Evolutionary conservation across 2,329 filamentous ascomycete species (phyloP), one percentile per base, ranked within the genome.

Genomic region (Sporothrix euskadiensis): DNA sequence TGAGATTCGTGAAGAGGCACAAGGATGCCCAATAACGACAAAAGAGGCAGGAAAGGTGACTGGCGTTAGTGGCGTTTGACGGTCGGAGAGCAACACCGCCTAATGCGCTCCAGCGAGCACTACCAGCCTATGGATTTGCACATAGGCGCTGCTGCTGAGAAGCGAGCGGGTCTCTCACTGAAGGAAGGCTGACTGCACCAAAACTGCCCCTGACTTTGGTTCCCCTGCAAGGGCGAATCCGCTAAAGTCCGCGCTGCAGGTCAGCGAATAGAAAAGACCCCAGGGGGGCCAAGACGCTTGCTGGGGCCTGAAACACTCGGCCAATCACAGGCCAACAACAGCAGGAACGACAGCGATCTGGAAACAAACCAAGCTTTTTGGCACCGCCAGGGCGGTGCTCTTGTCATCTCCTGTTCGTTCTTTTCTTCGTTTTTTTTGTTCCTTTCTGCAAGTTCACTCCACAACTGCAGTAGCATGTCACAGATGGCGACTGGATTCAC

Each of bases 321-420:
- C 75, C 75, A 76, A 76, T 76, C 61, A 73, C 44, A 71, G 54
- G n/a, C 14, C 63, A 8, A 19, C n/a, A 66, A 73, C 10, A n/a
- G 35, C 59, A 30, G 22, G 30, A 30, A 30, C 16, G 39, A 16
- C 16, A 54, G 26, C 49, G 49, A 66, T 69, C 66, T 59, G 30
- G 75, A 75, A 75, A 75, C 74, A 75, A 54, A 41, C 47, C 69
- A 54, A 57, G 57, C 61, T 47, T 69, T 59, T 68, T 54, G 30
- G 39, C 71, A 47, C 57, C 39, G 57, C 56, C 35, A 14, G 7
- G 44, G 65, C 65, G 26, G 26, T 52, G 12, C 26, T 41, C 39
- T 39, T 49, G 19, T 69, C 41, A 35, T 4, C 26, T 32, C 39
- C 52, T 49, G 19, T 69, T 52, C 26, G n/a, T 26, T 26, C 22